Evolutionary conservation across 2,329 filamentous ascomycete genomes (phyloP).

Genomic region (Aureobasidium subglaciale): DNA sequence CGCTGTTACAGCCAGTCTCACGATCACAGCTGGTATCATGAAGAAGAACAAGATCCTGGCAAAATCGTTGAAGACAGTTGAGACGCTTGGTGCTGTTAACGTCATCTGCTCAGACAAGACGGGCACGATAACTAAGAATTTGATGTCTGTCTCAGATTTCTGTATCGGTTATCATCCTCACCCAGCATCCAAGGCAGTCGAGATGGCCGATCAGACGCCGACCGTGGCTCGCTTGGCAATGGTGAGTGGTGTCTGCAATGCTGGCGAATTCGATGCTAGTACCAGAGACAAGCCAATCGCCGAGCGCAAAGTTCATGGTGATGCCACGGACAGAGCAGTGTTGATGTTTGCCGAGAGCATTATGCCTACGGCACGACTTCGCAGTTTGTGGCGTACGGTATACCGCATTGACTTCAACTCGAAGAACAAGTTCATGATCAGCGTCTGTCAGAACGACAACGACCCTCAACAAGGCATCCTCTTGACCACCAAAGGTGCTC

Average conservation of each 20-base stretch:
- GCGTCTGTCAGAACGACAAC: conserved; percentile 44
- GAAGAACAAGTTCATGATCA: conserved; percentile 77
- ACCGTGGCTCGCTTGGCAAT: conserved; percentile 53
- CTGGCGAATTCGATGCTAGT: conserved; percentile 64
- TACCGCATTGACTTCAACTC: conserved; percentile 71
- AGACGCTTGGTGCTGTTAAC: conserved; percentile 65
- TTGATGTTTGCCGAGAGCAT: conserved; percentile 64
- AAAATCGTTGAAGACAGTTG: conserved; percentile 73
- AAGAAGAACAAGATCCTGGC: conserved; percentile 68
- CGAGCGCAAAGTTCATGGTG: conserved; percentile 61
- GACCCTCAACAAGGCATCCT: conserved; percentile 29
- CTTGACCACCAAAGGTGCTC: conserved; percentile 72
- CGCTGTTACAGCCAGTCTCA: conserved; percentile 59
- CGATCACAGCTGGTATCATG: conserved; percentile 72
- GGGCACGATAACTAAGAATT: conserved; percentile 63
- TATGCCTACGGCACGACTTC: conserved; percentile 52
- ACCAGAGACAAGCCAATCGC: conserved; percentile 53
- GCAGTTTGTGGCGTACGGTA: conserved; percentile 56
- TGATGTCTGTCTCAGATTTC: conserved; percentile 66
- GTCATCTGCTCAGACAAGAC: conserved; percentile 74
- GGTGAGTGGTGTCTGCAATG: conserved; percentile 63
- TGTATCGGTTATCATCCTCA: conserved; percentile 50
- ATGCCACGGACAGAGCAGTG: conserved; percentile 70
- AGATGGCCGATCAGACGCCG: conserved; percentile 27
- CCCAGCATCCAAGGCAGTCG: conserved; percentile 43